Conservation (phyloP, 148 eudicot species). For the Limonium bicolor region DNA sequence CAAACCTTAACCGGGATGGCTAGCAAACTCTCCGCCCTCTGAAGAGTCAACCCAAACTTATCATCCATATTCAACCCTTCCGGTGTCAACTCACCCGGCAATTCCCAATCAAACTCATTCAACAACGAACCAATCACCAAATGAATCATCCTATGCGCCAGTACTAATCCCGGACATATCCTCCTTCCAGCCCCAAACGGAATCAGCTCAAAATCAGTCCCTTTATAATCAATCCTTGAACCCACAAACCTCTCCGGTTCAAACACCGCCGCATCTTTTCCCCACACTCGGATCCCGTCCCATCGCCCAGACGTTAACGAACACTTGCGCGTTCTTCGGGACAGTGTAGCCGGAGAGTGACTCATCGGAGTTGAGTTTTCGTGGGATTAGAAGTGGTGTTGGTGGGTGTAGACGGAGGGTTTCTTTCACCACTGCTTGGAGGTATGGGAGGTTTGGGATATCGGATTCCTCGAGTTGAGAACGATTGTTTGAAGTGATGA, state of each 20-base stretch:
- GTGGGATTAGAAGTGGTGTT: constrained; percentile 21
- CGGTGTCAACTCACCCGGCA: constrained; percentile 12
- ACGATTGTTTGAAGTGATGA: constrained; percentile 11
- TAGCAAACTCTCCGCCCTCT: constrained; percentile 9
- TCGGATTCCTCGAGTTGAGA: constrained; percentile 17
- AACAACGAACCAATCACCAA: constrained; percentile 19
- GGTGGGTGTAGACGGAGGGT: constrained; percentile 27
- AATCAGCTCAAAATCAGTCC: constrained; percentile 6
- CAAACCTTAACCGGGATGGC: constrained; percentile 13
- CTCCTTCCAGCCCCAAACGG: constrained; percentile 10
- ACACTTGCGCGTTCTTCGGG: constrained; percentile 22
- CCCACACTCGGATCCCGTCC: constrained; percentile 22
- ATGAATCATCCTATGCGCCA: constrained; percentile 20
- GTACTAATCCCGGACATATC: constrained; percentile 26
- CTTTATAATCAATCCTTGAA: constrained; percentile 14
- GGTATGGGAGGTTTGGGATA: constrained; percentile 15
- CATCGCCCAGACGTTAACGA: constrained; percentile 32
- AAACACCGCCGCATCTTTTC: constrained; percentile 14
- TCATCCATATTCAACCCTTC: constrained; percentile 25
- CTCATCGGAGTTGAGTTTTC: constrained; percentile 12
- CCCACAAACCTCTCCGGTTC: constrained; percentile 29
- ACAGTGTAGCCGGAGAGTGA: constrained; percentile 11
- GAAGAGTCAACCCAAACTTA: constrained; percentile 14
- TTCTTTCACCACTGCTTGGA: constrained; percentile 27
- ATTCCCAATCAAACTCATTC: constrained; percentile 21